Conservation (phyloP, 768 basidiomycete species). For the Tylopilus subfusipes region DNA sequence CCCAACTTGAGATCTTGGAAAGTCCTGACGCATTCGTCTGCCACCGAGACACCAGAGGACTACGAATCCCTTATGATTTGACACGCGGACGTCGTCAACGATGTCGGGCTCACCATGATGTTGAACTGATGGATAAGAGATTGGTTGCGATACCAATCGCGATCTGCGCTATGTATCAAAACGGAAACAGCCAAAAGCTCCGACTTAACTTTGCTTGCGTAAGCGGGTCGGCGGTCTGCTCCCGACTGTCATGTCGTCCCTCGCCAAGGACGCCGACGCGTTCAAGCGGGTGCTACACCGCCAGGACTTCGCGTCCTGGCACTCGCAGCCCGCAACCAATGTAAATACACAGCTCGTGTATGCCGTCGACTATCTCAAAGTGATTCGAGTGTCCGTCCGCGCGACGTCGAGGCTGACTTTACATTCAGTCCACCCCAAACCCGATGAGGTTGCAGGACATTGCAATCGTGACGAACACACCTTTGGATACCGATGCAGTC, state of each 20-base stretch:
- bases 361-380: constrained; percentile 79
- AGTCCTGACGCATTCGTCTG: constrained; percentile 43
- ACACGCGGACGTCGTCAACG: neutral
- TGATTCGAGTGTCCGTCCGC: constrained; percentile 26
- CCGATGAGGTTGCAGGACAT: constrained; percentile 89
- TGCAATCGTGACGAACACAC: constrained; percentile 75
- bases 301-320: constrained; percentile 75
- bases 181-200: constrained; percentile 16
- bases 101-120: constrained; percentile 29
- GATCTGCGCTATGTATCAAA: constrained; percentile 13
- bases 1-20: constrained; percentile 23
- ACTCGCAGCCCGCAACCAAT: constrained; percentile 85
- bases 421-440: constrained; percentile 54
- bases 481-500: constrained; percentile 65
- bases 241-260: constrained; percentile 52
- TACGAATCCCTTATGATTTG: constrained; percentile 3
- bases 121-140: constrained; percentile 20
- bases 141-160: constrained; percentile 25
- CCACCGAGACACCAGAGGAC: constrained; percentile 44
- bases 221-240: constrained; percentile 5
- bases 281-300: constrained; percentile 64
- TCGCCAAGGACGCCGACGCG: constrained; percentile 65
- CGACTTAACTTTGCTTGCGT: constrained; percentile 27
- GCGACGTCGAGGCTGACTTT: constrained; percentile 9
- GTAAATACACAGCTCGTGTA: constrained; percentile 86